Evolutionary conservation across 164 flowering plant species (phyloP).

Genomic region (grape (Vitis vinifera)): DNA sequence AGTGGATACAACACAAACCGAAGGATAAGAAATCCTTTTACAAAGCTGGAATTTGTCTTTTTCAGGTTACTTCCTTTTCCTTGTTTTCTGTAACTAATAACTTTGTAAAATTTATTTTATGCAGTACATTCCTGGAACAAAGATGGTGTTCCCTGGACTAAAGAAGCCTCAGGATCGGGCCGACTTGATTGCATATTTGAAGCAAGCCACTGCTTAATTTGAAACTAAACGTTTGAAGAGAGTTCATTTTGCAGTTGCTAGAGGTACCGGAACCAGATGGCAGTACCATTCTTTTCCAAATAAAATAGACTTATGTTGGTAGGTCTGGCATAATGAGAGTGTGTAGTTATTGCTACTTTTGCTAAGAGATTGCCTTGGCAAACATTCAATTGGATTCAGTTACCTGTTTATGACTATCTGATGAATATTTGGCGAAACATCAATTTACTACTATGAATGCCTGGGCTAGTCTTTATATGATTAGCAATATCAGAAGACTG

Average conservation of each 20-base stretch:
- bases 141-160: conserved; percentile 63
- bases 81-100: neutral
- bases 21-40: too few relatives aligned
- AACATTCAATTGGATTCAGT: conserved; percentile 5
- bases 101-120: neutral
- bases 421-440: conserved; percentile 1
- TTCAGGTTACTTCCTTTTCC: too few relatives aligned
- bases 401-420: neutral
- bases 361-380: conserved; percentile 14
- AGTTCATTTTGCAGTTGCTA: conserved; percentile 18
- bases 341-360: neutral
- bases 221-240: too few relatives aligned
- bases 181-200: conserved; percentile 42
- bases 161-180: conserved; percentile 60
- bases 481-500: too few relatives aligned
- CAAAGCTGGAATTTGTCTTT: too few relatives aligned
- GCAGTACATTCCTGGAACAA: conserved; percentile 63
- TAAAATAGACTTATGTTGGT: conserved; percentile 13
- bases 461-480: too few relatives aligned
- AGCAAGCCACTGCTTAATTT: conserved; percentile 35
- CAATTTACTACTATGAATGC: neutral
- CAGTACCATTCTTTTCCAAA: conserved; percentile 11
- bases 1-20: too few relatives aligned
- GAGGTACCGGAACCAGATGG: conserved; percentile 8
- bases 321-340: conserved; percentile 8